Evolutionary conservation across 371 early-diverging fungal genomes (phyloP), one percentile per base, ranked within the genome.

Genomic region (Mortierella sp.): DNA sequence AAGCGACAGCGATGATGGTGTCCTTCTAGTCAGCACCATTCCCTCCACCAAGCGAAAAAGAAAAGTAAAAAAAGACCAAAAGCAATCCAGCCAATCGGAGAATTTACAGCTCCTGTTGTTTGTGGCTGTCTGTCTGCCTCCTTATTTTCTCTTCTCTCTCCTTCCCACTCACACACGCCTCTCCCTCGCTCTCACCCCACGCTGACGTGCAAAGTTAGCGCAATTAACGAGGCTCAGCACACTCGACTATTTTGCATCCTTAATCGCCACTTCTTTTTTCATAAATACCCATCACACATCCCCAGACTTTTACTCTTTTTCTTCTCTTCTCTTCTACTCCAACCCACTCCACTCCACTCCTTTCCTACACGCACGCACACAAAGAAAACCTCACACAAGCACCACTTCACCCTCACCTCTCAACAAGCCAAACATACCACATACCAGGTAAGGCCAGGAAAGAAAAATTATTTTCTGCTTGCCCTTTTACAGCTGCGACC

Each of bases 11-110:
- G 37, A 64, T 64, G 64, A 40, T 64, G 64, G 16, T 34, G 34
- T 16, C 26, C 57, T 26, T 53, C 5, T 21, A 53, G 53, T 34
- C 16, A 16, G 31, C 31, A 34, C 61, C 19, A 14, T 34, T 0
- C 26, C 28, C 11, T 2, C 4, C 28, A 24, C 54, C 54, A 54
- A 21, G 24, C 0, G 53, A 53, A 21, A 53, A 21, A 53, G 24
- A 37, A 21, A 64, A 37, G 24, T 2, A 64, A 3, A 2, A 53
- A 16, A 64, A 43, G 51, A 21, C 53, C 48, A n/a, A n/a, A 2
- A 1, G 24, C 19, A 55, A 40, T 51, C 51, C 51, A 77, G 53
- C 77, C 77, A 77, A 77, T 77, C 77, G 77, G 77, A 77, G 72
- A 77, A 77, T 77, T 77, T 72, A 76, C n/a, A 54, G 51, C 51